Evolutionary conservation across 1,139 yeast genomes (phyloP).

Genomic region (Pneumocystis oryctolagi): DNA sequence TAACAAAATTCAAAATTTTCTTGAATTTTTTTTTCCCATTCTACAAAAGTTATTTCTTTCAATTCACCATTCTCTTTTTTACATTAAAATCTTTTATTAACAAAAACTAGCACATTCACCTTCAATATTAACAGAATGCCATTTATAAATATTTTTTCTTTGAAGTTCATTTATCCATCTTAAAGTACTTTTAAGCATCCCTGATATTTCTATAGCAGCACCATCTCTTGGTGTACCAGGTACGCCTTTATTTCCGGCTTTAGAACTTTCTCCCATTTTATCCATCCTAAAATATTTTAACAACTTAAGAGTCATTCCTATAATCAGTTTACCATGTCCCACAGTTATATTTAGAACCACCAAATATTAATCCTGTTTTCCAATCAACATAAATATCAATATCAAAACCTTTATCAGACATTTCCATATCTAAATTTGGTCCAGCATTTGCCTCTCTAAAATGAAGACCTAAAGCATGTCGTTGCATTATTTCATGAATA

Average conservation of each 20-base stretch:
- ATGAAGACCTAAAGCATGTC: constrained; percentile 79
- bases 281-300: constrained; percentile 41
- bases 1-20: constrained; percentile 64
- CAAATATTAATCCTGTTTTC: constrained; percentile 73
- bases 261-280: constrained; percentile 89
- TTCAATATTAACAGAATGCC: constrained; percentile 23
- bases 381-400: constrained; percentile 72
- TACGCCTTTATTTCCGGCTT: constrained; percentile 69
- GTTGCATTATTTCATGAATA: constrained; percentile 59
- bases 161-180: constrained; percentile 59
- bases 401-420: constrained; percentile 85
- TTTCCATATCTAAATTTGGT: constrained; percentile 63
- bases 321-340: constrained; percentile 64
- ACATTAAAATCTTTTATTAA: background rate
- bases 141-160: constrained; percentile 39
- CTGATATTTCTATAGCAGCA: constrained; percentile 86
- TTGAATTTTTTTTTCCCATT: constrained; percentile 61
- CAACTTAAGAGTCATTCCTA: background rate
- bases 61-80: constrained; percentile 45
- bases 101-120: background rate
- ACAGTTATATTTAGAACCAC: constrained; percentile 85
- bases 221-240: constrained; percentile 99
- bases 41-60: constrained; percentile 33
- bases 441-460: constrained; percentile 97
- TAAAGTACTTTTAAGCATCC: constrained; percentile 67